A percentile compares a stretch with the other conserved stretches of the same genome.
Conservation (phyloP, 441 rosid species). For the Lepidium campestre region DNA sequence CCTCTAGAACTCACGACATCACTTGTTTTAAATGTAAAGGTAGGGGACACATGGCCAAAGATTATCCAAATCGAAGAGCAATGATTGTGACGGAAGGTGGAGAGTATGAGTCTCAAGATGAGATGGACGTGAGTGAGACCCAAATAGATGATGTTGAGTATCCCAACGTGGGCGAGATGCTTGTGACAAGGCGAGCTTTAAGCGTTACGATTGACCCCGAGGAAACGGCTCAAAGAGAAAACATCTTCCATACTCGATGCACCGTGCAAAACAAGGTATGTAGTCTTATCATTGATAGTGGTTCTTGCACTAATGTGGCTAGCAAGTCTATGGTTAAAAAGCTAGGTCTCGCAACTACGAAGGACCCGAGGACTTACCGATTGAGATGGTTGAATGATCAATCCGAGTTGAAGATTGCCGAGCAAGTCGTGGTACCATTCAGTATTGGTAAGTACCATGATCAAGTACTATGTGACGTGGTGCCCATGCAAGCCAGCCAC, state of each 20-base stretch:
- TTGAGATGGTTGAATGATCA: not conserved
- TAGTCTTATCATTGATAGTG: not conserved
- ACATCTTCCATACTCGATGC: not conserved
- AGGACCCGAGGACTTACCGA: not conserved
- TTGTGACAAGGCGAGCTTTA: not conserved
- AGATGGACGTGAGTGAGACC: too few species aligned
- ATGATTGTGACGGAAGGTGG: too few species aligned
- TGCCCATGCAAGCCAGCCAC: not conserved
- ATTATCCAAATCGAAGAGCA: too few species aligned
- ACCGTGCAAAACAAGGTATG: not conserved
- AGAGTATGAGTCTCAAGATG: too few species aligned
- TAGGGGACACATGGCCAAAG: too few species aligned
- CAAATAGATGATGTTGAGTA: too few species aligned
- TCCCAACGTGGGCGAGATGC: not conserved
- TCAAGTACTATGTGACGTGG: not conserved
- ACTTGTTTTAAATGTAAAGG: too few species aligned
- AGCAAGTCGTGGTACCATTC: not conserved
- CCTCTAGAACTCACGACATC: too few species aligned
- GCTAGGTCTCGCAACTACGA: not conserved
- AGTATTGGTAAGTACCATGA: not conserved
- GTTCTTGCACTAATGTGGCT: not conserved
- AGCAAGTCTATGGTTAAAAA: not conserved
- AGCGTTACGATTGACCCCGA: not conserved
- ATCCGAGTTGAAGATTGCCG: not conserved
- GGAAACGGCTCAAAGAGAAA: not conserved